Percentiles rank a stretch among this genome's conserved stretches.
Conservation (phyloP, 768 basidiomycete genomes). For the Amanita pallidorosea region DNA sequence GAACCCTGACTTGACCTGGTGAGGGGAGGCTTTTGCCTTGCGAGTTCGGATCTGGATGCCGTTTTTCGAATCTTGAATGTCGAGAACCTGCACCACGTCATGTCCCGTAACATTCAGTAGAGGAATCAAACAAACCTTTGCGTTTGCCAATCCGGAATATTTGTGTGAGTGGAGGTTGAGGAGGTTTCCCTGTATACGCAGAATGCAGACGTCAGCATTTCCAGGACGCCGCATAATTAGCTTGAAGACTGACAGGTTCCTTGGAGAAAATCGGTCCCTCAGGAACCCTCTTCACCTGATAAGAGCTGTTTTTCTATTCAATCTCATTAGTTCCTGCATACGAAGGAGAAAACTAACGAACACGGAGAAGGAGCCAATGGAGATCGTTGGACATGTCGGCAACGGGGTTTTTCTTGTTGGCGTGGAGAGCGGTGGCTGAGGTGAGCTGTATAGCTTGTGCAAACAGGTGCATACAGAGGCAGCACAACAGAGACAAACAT, state of each 20-base stretch:
- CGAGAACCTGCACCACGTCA: constrained; percentile 43
- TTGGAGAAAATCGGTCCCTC: constrained; percentile 76
- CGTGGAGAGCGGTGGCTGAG: constrained; percentile 21
- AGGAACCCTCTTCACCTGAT: constrained; percentile 65
- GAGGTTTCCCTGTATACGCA: constrained; percentile 62
- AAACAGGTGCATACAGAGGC: constrained; percentile 14
- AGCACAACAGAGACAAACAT: neutral
- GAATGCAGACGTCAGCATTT: neutral
- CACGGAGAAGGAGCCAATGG: constrained; percentile 88
- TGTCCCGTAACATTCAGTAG: neutral
- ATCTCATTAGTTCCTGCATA: neutral
- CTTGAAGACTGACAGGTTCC: constrained; percentile 56
- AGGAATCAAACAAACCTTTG: constrained; percentile 41
- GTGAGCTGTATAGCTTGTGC: constrained; percentile 28
- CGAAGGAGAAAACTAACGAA: constrained; percentile 26
- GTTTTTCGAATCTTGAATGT: constrained; percentile 42
- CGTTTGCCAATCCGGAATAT: constrained; percentile 82
- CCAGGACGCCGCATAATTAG: neutral
- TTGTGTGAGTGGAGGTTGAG: constrained; percentile 86
- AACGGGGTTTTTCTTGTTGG: constrained; percentile 6
- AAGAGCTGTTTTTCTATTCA: constrained; percentile 70
- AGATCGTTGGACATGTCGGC: constrained; percentile 76
- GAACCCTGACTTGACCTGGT: constrained; percentile 35
- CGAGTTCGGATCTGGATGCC: constrained; percentile 53
- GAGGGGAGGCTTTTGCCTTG: constrained; percentile 50